Conservation (phyloP, 306 rosid genomes). For the Gillenia trifoliata region DNA sequence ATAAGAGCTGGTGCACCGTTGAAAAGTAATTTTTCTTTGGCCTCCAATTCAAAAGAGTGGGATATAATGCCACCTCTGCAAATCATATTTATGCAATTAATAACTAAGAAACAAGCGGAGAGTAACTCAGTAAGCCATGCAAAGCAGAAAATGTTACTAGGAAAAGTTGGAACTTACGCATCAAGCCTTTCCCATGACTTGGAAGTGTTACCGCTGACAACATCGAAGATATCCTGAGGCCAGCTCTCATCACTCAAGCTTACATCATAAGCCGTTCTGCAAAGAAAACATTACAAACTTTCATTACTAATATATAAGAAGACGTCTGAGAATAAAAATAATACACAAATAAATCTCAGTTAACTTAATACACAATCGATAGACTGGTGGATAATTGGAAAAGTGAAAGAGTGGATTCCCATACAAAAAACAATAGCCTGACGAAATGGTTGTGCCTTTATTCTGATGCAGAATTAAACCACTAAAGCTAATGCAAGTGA, state of each 20-base stretch:
- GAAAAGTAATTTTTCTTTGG: slow-evolving; percentile 61
- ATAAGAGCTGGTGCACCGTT: slow-evolving; percentile 72
- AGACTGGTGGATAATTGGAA: background rate
- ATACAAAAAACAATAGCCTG: background rate
- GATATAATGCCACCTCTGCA: slow-evolving; percentile 71
- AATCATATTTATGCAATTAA: background rate
- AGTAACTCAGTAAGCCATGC: background rate
- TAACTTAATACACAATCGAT: background rate
- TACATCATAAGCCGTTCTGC: slow-evolving; percentile 88
- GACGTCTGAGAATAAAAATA: background rate
- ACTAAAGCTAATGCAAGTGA: background rate
- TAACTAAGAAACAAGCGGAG: slow-evolving; percentile 7
- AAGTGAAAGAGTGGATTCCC: background rate
- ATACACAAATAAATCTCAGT: background rate
- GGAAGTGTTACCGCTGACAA: slow-evolving; percentile 64
- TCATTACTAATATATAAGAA: background rate
- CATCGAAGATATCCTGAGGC: slow-evolving; percentile 57
- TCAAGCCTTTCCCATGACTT: slow-evolving; percentile 96
- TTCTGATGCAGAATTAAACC: slow-evolving; percentile 1
- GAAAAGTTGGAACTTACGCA: slow-evolving; percentile 53
- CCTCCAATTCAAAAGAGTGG: slow-evolving; percentile 90
- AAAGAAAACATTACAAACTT: background rate
- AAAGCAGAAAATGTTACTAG: slow-evolving; percentile 10
- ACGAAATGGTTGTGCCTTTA: background rate
- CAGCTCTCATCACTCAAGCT: slow-evolving; percentile 77